Conservation (phyloP, 768 basidiomycete species). For the Pluteus cervinus region DNA sequence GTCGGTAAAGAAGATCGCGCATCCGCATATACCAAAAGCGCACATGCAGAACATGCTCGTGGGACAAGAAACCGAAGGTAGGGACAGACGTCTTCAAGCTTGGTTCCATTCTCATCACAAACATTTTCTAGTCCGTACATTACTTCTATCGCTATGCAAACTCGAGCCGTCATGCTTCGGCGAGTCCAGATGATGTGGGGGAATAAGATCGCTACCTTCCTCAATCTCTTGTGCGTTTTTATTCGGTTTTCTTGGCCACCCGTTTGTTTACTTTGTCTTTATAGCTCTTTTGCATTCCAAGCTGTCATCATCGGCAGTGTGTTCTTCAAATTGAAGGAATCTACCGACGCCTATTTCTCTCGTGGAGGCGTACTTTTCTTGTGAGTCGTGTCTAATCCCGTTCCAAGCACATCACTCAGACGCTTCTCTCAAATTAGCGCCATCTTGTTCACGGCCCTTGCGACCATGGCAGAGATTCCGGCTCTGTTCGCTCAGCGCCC, state of each 20-base stretch:
- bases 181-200: slow-evolving; percentile 36
- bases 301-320: slow-evolving; percentile 49
- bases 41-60: slow-evolving; percentile 43
- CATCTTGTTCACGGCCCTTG: slow-evolving; percentile 52
- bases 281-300: slow-evolving; percentile 27
- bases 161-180: slow-evolving; percentile 34
- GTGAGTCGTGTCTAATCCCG: slow-evolving; percentile 22
- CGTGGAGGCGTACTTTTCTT: slow-evolving; percentile 73
- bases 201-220: slow-evolving; percentile 29
- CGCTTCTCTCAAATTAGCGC: slow-evolving; percentile 30
- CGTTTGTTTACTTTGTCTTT: slow-evolving; percentile 20
- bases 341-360: slow-evolving; percentile 57
- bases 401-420: background rate
- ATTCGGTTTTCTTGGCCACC: background rate
- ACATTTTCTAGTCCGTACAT: slow-evolving; percentile 32
- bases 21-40: slow-evolving; percentile 38
- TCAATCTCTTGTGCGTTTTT: no score
- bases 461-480: slow-evolving; percentile 62
- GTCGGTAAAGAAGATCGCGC: slow-evolving; percentile 37
- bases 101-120: no score
- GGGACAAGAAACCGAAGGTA: slow-evolving; percentile 28
- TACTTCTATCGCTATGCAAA: slow-evolving; percentile 36
- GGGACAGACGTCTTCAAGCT: background rate
- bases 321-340: slow-evolving; percentile 47
- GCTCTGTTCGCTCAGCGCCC: slow-evolving; percentile 56